Percentiles rank a stretch among this genome's conserved stretches.
phyloP scores from a whole-genome alignment of 2,329 filamentous ascomycete species.

The Xylaria sp. region DNA sequence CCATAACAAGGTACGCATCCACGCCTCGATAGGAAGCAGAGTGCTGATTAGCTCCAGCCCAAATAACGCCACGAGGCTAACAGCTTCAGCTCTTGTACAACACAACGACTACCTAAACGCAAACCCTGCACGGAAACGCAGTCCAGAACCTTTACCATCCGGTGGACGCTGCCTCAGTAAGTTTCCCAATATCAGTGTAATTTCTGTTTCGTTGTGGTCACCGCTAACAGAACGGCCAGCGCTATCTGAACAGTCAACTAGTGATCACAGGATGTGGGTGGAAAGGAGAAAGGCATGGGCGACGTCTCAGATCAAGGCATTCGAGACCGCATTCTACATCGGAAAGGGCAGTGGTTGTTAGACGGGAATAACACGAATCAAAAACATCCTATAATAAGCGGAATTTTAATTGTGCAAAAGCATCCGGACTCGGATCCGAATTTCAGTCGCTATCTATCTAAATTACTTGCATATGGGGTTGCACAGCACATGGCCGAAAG shows the following conservation, averaged over 20 bases:
- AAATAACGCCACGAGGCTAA: background rate
- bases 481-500: background rate
- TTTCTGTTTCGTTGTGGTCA: background rate
- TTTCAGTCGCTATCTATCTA: background rate
- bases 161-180: constrained; percentile 18
- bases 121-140: background rate
- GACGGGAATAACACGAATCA: background rate
- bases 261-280: background rate
- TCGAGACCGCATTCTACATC: constrained; percentile 15
- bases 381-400: background rate
- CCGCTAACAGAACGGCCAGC: background rate
- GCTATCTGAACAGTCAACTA: background rate
- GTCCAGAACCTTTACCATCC: constrained; percentile 9
- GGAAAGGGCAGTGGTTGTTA: background rate
- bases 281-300: constrained; percentile 9
- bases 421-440: background rate
- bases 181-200: background rate
- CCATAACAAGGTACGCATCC: background rate
- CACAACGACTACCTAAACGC: background rate
- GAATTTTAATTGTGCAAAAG: background rate
- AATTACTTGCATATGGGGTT: background rate
- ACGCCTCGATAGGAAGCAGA: background rate
- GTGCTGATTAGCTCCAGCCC: background rate
- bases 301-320: constrained; percentile 17
- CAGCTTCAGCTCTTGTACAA: constrained; percentile 3